Conservation (phyloP, 2,329 filamentous ascomycete genomes). For the Ambrosiella beaveri region DNA sequence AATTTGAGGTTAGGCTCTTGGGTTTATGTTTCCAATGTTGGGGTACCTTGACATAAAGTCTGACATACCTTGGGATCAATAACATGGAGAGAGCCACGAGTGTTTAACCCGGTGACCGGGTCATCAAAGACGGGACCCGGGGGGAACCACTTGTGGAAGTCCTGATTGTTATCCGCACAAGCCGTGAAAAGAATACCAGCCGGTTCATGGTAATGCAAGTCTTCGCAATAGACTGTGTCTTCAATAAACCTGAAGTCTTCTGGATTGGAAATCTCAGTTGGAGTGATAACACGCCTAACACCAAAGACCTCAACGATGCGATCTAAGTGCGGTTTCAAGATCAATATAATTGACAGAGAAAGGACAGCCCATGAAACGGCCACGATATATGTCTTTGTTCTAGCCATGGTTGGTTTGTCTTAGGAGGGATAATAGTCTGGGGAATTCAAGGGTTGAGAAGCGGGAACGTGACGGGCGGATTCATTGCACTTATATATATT, state of each 20-base stretch:
- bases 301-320: constrained; percentile 16
- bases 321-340: constrained; percentile 4
- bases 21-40: no score
- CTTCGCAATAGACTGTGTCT: constrained; percentile 40
- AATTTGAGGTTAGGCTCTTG: no score
- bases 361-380: neutral
- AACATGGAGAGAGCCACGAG: constrained; percentile 30
- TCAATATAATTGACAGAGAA: neutral
- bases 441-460: no score
- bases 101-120: constrained; percentile 20
- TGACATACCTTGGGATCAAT: constrained; percentile 34
- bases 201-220: constrained; percentile 36
- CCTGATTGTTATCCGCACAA: constrained; percentile 29
- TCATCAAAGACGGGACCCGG: constrained; percentile 25
- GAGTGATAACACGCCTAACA: constrained; percentile 16
- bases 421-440: neutral
- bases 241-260: constrained; percentile 26
- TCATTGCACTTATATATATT: no score
- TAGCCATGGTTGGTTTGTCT: neutral
- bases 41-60: neutral
- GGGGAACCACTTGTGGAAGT: constrained; percentile 36
- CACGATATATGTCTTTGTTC: neutral
- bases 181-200: constrained; percentile 36
- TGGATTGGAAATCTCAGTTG: constrained; percentile 14
- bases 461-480: no score